phyloP scores from a whole-genome alignment of 495 filamentous ascomycete species.

The Lasiosphaeria hispida region DNA sequence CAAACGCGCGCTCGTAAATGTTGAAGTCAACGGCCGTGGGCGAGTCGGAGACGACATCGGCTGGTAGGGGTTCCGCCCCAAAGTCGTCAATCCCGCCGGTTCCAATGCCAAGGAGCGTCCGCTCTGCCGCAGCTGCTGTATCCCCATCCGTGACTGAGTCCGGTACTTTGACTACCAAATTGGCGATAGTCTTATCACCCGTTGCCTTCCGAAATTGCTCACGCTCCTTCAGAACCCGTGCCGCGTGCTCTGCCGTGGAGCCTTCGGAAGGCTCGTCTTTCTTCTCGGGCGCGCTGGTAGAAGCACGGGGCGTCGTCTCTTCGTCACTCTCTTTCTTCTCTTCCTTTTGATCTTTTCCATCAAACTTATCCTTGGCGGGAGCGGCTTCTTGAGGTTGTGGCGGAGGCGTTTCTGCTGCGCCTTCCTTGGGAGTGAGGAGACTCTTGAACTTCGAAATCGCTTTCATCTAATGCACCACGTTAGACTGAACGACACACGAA shows the following conservation, averaged over 20 bases:
- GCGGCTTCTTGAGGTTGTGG: conserved; percentile 37
- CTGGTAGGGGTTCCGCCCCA: conserved; percentile 16
- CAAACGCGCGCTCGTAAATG: conserved; percentile 85
- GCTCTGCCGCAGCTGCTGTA: conserved; percentile 66
- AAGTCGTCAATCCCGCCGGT: conserved; percentile 50
- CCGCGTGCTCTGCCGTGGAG: conserved; percentile 38
- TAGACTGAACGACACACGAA: background rate
- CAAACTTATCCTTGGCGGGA: too few relatives aligned
- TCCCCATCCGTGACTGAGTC: conserved; percentile 24
- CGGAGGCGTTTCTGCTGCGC: conserved; percentile 47
- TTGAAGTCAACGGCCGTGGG: conserved; percentile 77
- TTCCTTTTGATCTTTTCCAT: background rate
- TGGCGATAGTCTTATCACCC: conserved; percentile 8
- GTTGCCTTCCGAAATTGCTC: conserved; percentile 33
- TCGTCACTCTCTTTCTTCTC: conserved; percentile 4
- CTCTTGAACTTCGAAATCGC: conserved; percentile 83
- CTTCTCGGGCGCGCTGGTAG: background rate
- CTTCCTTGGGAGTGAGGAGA: conserved; percentile 29
- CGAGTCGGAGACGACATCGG: conserved; percentile 71
- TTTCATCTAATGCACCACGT: conserved; percentile 64
- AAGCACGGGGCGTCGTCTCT: background rate
- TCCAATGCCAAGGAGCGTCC: conserved; percentile 72
- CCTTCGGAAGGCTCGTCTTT: conserved; percentile 19
- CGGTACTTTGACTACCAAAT: too few relatives aligned
- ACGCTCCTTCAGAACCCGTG: conserved; percentile 38